These are phyloP conservation scores for Hemileccinum rubropunctum DNA, from an alignment of 768 basidiomycete genomes.

Conservation along the genomic window DNA sequence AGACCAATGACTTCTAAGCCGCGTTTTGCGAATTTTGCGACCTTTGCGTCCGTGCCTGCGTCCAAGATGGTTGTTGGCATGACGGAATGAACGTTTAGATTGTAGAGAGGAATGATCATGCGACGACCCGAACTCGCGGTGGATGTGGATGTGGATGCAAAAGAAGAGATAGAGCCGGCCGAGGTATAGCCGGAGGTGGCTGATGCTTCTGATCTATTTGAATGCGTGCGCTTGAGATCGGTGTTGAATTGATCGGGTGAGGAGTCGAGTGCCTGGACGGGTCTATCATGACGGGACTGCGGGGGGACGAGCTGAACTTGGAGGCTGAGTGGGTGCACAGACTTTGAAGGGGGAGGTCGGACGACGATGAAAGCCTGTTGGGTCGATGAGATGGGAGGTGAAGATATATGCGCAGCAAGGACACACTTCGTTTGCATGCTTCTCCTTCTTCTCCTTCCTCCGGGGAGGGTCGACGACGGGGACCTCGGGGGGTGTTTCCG, in stretches of 20 bases:
- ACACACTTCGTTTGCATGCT: slow-evolving; percentile 47
- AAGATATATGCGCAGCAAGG: slow-evolving; percentile 2
- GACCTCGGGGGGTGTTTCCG: neutral
- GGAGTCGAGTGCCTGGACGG: slow-evolving; percentile 45
- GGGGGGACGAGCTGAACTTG: slow-evolving; percentile 87
- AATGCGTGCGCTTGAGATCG: slow-evolving; percentile 31
- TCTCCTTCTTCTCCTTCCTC: slow-evolving; percentile 46
- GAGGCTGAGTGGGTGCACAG: slow-evolving; percentile 85
- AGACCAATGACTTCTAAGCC: slow-evolving; percentile 78
- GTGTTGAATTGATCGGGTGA: slow-evolving; percentile 29
- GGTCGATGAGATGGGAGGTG: slow-evolving; percentile 4
- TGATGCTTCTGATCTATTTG: slow-evolving; percentile 51
- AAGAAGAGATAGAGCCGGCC: slow-evolving; percentile 38
- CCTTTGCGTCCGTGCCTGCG: slow-evolving; percentile 84
- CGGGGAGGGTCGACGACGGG: slow-evolving; percentile 36
- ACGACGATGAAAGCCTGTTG: slow-evolving; percentile 87
- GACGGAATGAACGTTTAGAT: slow-evolving; percentile 84
- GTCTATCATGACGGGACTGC: slow-evolving; percentile 41
- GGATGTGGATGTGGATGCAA: slow-evolving; percentile 42
- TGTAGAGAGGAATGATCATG: slow-evolving; percentile 83
- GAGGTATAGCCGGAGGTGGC: slow-evolving; percentile 51
- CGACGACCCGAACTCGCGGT: slow-evolving; percentile 45
- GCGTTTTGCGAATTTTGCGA: slow-evolving; percentile 71
- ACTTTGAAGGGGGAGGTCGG: slow-evolving; percentile 80
- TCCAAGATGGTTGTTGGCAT: slow-evolving; percentile 84